Base-by-base conservation (phyloP, 2,329 filamentous ascomycete species). In the Mycogone perniciosa region DNA sequence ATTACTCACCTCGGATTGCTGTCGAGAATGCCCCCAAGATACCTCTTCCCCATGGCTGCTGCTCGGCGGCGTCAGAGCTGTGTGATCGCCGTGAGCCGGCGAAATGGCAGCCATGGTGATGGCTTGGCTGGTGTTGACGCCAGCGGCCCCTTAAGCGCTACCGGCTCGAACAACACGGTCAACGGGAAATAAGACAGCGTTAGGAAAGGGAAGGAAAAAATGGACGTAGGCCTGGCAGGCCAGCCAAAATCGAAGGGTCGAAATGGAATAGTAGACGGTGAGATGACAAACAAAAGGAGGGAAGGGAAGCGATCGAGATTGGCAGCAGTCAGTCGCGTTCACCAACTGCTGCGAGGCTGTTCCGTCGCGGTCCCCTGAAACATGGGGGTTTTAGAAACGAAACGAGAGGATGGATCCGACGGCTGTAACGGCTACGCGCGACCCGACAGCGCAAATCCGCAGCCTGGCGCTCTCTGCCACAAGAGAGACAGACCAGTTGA, bases 31-130 rank as follows among this genome's bases (percentile, higher is more conserved):
- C 20, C 67, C 69, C 77, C 77, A 80, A 26, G 68, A 60, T 44
- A 69, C 67, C 37, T 67, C 69, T 42, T 76, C 69, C 43, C 70
- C 76, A 61, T 80, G 72, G 50, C 71, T 72, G 61, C 73, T 77
- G 56, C 69, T 70, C 11, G 76, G 71, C 51, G 75, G 73, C 54
- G 72, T 74, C 53, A 80, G 65, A 42, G 70, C 67, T 50, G 74
- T 71, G 54, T 74, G 69, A 46, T 74, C 69, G 55, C 72, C 72
- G 54, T 73, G 72, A 58, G 68, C 69, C 57, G 76, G 67, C 57
- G 77, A 76, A 65, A 81, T 73, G 62, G 75, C 71, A 60, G 77
- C 73, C 78, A 80, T 81, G 56, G 53, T 55, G 55, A 54, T 47
- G 55, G 47, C 53, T 45, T 41, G 45, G 31, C 41, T 46, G 50